Conservation (phyloP, 352 stramenopile genomes). For the Phytopythium litorale region DNA sequence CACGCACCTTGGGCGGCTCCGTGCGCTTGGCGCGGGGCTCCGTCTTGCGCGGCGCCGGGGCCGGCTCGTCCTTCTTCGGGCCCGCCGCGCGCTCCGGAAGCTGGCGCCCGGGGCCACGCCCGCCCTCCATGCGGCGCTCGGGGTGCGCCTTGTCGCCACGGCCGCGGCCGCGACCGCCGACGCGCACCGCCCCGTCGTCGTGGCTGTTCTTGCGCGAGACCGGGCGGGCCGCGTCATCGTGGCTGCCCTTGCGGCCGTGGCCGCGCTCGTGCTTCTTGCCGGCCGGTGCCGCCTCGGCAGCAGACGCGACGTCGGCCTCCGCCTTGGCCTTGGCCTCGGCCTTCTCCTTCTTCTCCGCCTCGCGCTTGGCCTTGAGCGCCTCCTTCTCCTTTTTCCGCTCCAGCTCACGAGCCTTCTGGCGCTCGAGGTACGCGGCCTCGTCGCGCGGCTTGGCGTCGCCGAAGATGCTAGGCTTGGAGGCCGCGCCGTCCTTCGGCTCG, state of each 20-base stretch:
- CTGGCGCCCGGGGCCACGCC: conserved; percentile 30
- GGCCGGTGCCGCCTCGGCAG: background rate
- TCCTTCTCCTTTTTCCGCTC: conserved; percentile 23
- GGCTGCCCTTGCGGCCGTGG: conserved; percentile 17
- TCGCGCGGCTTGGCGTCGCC: conserved; percentile 84
- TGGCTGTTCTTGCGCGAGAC: conserved; percentile 37
- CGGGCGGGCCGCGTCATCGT: conserved; percentile 13
- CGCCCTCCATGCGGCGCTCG: conserved; percentile 21
- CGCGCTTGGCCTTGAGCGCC: conserved; percentile 15
- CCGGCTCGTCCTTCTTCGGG: conserved; percentile 20
- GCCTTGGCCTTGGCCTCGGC: conserved; percentile 13
- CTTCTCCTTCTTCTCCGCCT: conserved; percentile 21
- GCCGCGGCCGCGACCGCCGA: conserved; percentile 31
- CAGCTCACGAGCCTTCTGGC: conserved; percentile 41
- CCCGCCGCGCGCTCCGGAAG: conserved; percentile 20
- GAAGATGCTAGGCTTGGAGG: conserved; percentile 56
- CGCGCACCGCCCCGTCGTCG: conserved; percentile 27
- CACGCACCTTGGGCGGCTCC: conserved; percentile 35
- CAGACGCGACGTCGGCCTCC: background rate
- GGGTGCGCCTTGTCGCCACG: conserved; percentile 22
- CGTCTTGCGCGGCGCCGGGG: conserved; percentile 27
- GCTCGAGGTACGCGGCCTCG: conserved; percentile 60
- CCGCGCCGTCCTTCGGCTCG: conserved; percentile 22
- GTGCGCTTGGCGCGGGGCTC: conserved; percentile 46
- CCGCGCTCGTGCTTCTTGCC: conserved; percentile 13